phyloP scores from a whole-genome alignment of 352 stramenopile species.

The Phytophthora foliorum region DNA sequence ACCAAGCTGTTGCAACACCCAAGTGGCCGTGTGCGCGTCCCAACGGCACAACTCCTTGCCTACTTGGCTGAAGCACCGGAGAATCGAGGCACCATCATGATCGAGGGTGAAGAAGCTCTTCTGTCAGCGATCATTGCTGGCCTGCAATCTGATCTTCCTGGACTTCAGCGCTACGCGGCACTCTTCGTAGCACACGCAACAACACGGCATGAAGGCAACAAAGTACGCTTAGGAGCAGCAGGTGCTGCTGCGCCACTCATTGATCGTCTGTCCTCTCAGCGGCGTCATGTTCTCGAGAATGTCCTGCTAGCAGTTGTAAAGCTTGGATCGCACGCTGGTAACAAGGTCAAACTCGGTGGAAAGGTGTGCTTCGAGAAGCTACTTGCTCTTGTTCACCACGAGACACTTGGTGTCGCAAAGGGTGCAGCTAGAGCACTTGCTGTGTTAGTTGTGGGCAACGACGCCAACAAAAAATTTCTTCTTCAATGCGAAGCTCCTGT shows the following conservation, averaged over 20 bases:
- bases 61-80: constrained; percentile 55
- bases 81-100: constrained; percentile 58
- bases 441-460: constrained; percentile 73
- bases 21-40: constrained; percentile 36
- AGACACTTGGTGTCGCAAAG: constrained; percentile 72
- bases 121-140: constrained; percentile 45
- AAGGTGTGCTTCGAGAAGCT: constrained; percentile 84
- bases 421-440: constrained; percentile 66
- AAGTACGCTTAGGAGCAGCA: constrained; percentile 63
- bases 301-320: constrained; percentile 73
- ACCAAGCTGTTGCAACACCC: constrained; percentile 44
- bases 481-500: constrained; percentile 67
- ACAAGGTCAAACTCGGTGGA: constrained; percentile 82
- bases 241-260: constrained; percentile 54
- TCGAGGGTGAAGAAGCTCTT: constrained; percentile 48
- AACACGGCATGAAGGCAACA: constrained; percentile 74
- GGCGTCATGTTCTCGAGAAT: constrained; percentile 75
- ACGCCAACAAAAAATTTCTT: constrained; percentile 75
- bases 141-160: constrained; percentile 62
- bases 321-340: constrained; percentile 74
- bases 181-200: constrained; percentile 65
- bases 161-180: constrained; percentile 66
- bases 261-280: constrained; percentile 75
- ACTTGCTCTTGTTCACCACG: constrained; percentile 68
- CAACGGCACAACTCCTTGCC: constrained; percentile 54